phyloP scores from a whole-genome alignment of 148 eudicot genomes.

The Limonium bicolor region DNA sequence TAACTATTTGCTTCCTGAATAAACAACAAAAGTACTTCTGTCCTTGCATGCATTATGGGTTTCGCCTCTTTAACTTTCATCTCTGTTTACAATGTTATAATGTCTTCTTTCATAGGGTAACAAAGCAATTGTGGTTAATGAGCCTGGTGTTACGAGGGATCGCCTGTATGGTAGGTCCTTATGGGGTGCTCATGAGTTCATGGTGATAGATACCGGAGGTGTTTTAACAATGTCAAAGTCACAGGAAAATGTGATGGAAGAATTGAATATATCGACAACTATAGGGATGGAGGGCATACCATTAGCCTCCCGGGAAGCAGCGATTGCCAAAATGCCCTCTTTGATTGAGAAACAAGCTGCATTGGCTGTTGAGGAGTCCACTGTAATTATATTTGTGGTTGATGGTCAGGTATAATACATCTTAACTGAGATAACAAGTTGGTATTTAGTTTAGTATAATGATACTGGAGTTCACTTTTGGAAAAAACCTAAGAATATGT shows the following conservation, averaged over 20 bases:
- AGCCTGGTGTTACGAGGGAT: conserved; percentile 97
- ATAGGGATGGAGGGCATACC: conserved; percentile 99
- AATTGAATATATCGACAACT: conserved; percentile 72
- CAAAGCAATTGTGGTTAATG: conserved; percentile 93
- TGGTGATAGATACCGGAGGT: conserved; percentile 94
- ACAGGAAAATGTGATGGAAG: conserved; percentile 64
- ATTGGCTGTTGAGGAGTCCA: conserved; percentile 81
- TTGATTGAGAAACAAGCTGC: conserved; percentile 92
- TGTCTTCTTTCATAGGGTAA: conserved; percentile 50
- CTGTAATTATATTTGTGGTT: conserved; percentile 83
- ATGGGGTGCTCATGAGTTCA: conserved; percentile 83
- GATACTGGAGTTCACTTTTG: too few relatives aligned
- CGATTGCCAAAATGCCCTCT: conserved; percentile 95
- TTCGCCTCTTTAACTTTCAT: too few relatives aligned
- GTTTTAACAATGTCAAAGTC: conserved; percentile 69
- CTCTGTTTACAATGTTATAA: too few relatives aligned
- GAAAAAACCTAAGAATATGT: too few relatives aligned
- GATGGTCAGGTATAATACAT: conserved; percentile 99
- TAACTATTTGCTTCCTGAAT: too few relatives aligned
- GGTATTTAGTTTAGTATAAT: too few relatives aligned
- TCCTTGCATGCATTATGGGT: too few relatives aligned
- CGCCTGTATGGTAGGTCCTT: conserved; percentile 87
- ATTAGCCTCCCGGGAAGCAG: conserved; percentile 76
- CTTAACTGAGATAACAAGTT: too few relatives aligned
- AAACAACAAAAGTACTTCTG: too few relatives aligned